Evolutionary conservation across 148 eudicot species (phyloP), one percentile per base, ranked within the genome.

Genomic region (Rhododendron vialii): DNA sequence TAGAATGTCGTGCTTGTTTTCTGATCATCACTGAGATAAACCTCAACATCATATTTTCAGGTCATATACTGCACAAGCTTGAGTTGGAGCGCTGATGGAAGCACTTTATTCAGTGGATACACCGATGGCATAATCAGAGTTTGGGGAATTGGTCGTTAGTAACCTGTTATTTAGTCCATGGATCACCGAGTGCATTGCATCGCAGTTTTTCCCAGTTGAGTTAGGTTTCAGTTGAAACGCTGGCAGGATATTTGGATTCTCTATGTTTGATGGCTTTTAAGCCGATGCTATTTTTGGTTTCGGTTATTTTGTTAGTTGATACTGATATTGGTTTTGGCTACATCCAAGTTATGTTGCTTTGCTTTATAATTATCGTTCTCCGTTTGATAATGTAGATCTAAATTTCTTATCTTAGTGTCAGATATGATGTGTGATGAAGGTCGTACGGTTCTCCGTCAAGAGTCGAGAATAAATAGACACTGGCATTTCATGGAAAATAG

Each of bases 71-170:
- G 79, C 48, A 75, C 79, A 36, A 75, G 79, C 79, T 75, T 75
- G 79, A 75, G 79, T 75, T 75, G 79, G 79, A 75, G 79, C 5
- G 79, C 47, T 75, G 79, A 75, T 75, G 79, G 79, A 75, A 75
- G 79, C 48, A 75, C 79, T 35, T 75, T 75, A 20, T 75, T 75
- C 79, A 75, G 79, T 75, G 79, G 79, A 75, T 75, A 75, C 9
- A 75, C 79, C n/a, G 79, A 75, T 75, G 79, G 79, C n/a, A 36
- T 75, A 75, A 38, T 75, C 79, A 38, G 79, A 75, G 79, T 75
- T 18, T 75, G 79, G 79, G 79, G 79, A 75, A 75, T 75, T 38
- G 79, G 79, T 75, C 79, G 79, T 38, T 75, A 75, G n/a, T 7
- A 36, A 38, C 43, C 8, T 73, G 43, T 30, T 28, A 73, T 73